A percentile compares a stretch with the other conserved stretches of the same genome.
These are phyloP conservation scores for Tulasnella sp. DNA, from an alignment of 768 basidiomycete genomes.

Conservation along the genomic window DNA sequence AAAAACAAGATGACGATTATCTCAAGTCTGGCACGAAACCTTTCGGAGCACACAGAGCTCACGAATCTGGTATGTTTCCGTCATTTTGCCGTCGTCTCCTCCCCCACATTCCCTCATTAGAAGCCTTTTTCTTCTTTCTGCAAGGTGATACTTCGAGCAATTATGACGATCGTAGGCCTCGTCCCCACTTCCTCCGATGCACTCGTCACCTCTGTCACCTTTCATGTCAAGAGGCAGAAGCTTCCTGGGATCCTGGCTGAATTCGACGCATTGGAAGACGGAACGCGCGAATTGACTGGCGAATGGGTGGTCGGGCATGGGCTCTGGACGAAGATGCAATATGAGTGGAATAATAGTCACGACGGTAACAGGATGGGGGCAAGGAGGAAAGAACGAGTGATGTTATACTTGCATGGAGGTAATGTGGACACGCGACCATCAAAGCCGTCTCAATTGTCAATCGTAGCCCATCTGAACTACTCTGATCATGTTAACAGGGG, in stretches of 20 bases:
- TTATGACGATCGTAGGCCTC: conserved; percentile 71
- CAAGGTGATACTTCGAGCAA: conserved; percentile 32
- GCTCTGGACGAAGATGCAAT: conserved; percentile 78
- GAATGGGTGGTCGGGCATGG: conserved; percentile 96
- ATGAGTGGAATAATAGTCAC: conserved; percentile 47
- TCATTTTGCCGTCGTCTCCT: background rate
- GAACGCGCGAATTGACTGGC: conserved; percentile 69
- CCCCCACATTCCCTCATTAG: background rate
- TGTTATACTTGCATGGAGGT: conserved; percentile 94
- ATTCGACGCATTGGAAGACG: conserved; percentile 60
- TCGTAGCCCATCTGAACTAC: background rate
- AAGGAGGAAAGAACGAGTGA: conserved; percentile 46
- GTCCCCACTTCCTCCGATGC: conserved; percentile 86
- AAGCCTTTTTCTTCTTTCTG: background rate
- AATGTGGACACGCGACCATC: no score
- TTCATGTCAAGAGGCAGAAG: conserved; percentile 58
- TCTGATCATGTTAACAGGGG: conserved; percentile 38
- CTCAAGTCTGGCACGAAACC: conserved; percentile 62
- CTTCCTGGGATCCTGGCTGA: conserved; percentile 71
- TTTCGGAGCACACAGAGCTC: conserved; percentile 67
- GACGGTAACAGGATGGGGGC: conserved; percentile 16
- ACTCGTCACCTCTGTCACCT: conserved; percentile 88
- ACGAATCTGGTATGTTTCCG: conserved; percentile 36
- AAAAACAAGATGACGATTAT: conserved; percentile 20
- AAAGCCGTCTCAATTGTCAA: conserved; percentile 6